Percentiles rank a stretch among this genome's conserved stretches.
Conservation (phyloP, 805 yeast genomes). For the Candida sakaeoensis region DNA sequence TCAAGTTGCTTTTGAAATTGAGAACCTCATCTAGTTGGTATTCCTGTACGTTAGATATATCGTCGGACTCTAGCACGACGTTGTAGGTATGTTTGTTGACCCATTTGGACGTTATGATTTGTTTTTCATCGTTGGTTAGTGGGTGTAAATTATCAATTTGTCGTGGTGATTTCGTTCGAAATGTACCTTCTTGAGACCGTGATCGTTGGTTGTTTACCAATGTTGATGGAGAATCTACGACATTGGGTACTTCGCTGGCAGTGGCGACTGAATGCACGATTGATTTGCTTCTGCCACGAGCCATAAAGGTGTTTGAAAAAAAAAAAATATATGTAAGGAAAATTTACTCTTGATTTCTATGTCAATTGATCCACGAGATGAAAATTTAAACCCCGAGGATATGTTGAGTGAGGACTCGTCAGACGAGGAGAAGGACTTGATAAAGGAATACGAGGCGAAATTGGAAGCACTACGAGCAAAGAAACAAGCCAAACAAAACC, state of each 20-base stretch:
- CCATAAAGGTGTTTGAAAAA: slow-evolving; percentile 18
- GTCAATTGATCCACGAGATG: slow-evolving; percentile 34
- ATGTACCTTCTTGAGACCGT: slow-evolving; percentile 11
- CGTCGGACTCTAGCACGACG: slow-evolving; percentile 35
- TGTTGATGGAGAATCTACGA: slow-evolving; percentile 23
- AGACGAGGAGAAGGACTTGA: slow-evolving; percentile 34
- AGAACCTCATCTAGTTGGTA: slow-evolving; percentile 29
- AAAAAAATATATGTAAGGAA: neutral
- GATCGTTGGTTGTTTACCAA: slow-evolving; percentile 13
- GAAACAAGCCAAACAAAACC: slow-evolving; percentile 5
- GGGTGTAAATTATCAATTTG: slow-evolving; percentile 12
- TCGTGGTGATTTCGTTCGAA: neutral
- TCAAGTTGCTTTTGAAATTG: slow-evolving; percentile 35
- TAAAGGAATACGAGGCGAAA: slow-evolving; percentile 31
- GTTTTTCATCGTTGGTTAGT: slow-evolving; percentile 12
- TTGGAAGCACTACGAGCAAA: slow-evolving; percentile 10
- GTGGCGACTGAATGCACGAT: slow-evolving; percentile 61
- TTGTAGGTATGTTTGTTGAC: slow-evolving; percentile 40
- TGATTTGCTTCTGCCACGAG: slow-evolving; percentile 54
- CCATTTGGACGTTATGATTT: slow-evolving; percentile 25
- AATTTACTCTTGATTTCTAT: neutral
- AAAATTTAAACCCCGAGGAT: slow-evolving; percentile 20
- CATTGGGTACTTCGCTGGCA: slow-evolving; percentile 47
- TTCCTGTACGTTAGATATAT: slow-evolving; percentile 38
- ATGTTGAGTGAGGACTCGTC: slow-evolving; percentile 35